Evolutionary conservation across 345 rosid species (phyloP).

Genomic region (Trapa incisa): DNA sequence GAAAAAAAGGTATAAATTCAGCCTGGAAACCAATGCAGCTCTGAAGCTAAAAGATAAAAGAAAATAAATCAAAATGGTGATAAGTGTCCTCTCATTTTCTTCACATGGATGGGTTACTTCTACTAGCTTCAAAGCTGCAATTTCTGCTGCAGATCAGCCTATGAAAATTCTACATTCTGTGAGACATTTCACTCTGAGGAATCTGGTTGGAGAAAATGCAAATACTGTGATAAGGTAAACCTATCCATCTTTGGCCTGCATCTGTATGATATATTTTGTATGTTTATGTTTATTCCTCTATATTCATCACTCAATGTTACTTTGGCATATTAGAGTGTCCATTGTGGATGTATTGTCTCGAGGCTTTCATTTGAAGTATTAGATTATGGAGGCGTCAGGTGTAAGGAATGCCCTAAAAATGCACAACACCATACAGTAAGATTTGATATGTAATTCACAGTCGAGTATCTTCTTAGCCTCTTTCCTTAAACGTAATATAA

Average conservation of each 20-base stretch:
- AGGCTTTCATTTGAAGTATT: conserved; percentile 37
- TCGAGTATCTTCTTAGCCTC: not conserved
- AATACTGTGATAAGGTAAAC: conserved; percentile 47
- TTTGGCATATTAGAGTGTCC: conserved; percentile 48
- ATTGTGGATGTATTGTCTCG: conserved; percentile 87
- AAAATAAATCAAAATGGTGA: not conserved
- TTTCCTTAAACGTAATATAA: not conserved
- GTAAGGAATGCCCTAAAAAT: conserved; percentile 38
- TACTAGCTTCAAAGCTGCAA: not conserved
- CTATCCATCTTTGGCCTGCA: not conserved
- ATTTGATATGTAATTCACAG: not conserved
- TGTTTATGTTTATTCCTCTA: not conserved
- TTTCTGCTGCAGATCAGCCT: conserved; percentile 44
- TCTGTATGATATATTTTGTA: not conserved
- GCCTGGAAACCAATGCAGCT: too few relatives aligned
- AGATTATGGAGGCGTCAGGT: conserved; percentile 80
- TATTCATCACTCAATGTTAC: conserved; percentile 6
- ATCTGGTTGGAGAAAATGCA: conserved; percentile 90
- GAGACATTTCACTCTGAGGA: conserved; percentile 62
- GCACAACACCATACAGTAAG: conserved; percentile 36
- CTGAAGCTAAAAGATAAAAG: too few relatives aligned
- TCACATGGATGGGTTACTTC: not conserved
- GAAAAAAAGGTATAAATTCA: too few relatives aligned
- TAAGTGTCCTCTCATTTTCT: not conserved
- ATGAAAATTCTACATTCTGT: conserved; percentile 51